A percentile compares a stretch with the other conserved stretches of the same genome.
Conservation (phyloP, 2,329 filamentous ascomycete species). For the Ustulina deusta region DNA sequence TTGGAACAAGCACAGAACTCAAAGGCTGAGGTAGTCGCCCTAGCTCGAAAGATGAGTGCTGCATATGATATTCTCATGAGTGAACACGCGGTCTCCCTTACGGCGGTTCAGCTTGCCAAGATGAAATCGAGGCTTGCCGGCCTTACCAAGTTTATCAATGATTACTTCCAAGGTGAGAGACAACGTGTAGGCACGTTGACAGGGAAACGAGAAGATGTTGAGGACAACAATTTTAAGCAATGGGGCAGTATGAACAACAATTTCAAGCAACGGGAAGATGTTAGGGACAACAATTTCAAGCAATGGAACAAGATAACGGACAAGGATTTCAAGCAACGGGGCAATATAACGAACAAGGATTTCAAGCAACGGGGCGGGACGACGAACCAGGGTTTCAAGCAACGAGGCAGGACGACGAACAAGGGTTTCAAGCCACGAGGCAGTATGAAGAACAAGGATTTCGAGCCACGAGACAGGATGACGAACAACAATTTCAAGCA, state of each 20-base stretch:
- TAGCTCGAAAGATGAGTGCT: constrained; percentile 50
- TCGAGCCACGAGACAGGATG: neutral
- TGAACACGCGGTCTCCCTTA: constrained; percentile 36
- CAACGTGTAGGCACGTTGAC: constrained; percentile 6
- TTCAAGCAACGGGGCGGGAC: too few species aligned
- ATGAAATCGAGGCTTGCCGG: constrained; percentile 42
- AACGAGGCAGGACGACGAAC: too few species aligned
- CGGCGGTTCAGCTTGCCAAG: constrained; percentile 12
- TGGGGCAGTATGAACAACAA: neutral
- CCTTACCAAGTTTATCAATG: constrained; percentile 45
- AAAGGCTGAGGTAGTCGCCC: constrained; percentile 44
- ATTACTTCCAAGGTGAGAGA: constrained; percentile 43
- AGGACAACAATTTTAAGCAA: constrained; percentile 1
- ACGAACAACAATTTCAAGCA: neutral
- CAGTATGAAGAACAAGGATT: constrained; percentile 1
- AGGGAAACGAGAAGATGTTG: neutral
- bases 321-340: too few species aligned
- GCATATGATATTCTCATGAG: constrained; percentile 46
- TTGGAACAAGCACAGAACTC: constrained; percentile 13
- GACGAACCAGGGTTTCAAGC: too few species aligned
- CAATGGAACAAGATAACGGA: too few species aligned
- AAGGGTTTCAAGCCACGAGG: too few species aligned
- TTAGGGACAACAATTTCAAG: neutral
- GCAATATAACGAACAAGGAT: too few species aligned
- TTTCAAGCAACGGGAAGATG: neutral